phyloP scores from a whole-genome alignment of 176 grass and related monocot species.

The Carex myosuroides region DNA sequence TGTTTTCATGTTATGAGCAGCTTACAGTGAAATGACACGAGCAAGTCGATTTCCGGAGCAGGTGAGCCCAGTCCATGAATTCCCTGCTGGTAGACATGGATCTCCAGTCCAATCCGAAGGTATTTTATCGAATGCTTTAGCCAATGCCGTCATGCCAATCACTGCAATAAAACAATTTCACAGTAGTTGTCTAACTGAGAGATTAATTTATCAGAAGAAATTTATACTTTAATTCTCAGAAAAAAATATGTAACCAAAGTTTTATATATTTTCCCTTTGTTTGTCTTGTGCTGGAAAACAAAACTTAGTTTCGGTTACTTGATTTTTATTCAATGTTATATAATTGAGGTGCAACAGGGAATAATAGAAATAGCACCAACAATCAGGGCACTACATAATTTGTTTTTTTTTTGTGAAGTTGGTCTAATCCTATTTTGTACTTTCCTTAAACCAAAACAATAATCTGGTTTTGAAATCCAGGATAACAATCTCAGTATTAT shows the following conservation, averaged over 20 bases:
- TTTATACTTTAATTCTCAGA: too few species aligned
- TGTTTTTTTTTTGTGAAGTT: too few species aligned
- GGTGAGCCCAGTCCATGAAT: slow-evolving; percentile 74
- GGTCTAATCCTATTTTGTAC: too few species aligned
- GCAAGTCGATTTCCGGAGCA: slow-evolving; percentile 41
- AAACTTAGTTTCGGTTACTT: background rate
- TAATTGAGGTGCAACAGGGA: background rate
- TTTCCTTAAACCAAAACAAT: too few species aligned
- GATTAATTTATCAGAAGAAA: background rate
- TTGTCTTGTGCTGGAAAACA: background rate
- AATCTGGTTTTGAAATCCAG: too few species aligned
- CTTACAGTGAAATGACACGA: slow-evolving; percentile 60
- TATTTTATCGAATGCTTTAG: slow-evolving; percentile 40
- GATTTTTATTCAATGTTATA: background rate
- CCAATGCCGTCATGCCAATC: slow-evolving; percentile 68
- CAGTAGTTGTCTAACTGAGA: background rate
- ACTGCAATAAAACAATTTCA: slow-evolving; percentile 30
- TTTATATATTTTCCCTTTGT: background rate
- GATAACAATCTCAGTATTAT: background rate
- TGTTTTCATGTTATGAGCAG: background rate
- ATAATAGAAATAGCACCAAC: background rate
- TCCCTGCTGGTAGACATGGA: slow-evolving; percentile 62
- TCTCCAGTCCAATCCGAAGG: slow-evolving; percentile 85
- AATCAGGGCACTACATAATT: too few species aligned
- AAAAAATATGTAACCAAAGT: too few species aligned